Evolutionary conservation across 345 rosid species (phyloP).

Genomic region (Populus nigra): DNA sequence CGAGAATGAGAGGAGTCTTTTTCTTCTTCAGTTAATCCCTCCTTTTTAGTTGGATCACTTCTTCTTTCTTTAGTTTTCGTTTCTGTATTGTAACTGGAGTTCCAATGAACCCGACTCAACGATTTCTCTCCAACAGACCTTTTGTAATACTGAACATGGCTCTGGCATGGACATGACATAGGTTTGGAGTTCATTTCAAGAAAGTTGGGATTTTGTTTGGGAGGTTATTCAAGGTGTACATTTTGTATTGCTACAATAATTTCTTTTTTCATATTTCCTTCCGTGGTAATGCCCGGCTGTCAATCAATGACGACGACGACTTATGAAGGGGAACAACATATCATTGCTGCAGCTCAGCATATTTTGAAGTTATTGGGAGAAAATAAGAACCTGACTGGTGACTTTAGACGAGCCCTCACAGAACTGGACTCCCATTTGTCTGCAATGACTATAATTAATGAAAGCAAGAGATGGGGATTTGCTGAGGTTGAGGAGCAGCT

Average conservation of each 20-base stretch:
- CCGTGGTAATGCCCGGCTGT: background rate
- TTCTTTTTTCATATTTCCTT: background rate
- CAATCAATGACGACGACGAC: conserved; percentile 21
- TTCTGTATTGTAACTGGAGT: background rate
- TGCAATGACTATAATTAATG: conserved; percentile 27
- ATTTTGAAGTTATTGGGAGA: conserved; percentile 55
- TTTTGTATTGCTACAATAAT: background rate
- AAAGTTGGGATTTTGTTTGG: background rate
- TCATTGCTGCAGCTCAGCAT: conserved; percentile 59
- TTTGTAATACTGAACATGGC: background rate
- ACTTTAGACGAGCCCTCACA: conserved; percentile 39
- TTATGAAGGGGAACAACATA: conserved; percentile 59
- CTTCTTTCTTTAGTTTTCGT: background rate
- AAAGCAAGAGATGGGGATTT: conserved; percentile 30
- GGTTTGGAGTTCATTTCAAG: too few species aligned
- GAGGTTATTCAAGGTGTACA: background rate
- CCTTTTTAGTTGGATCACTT: background rate
- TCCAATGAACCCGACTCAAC: background rate
- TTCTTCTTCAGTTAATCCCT: background rate
- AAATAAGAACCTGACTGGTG: conserved; percentile 46
- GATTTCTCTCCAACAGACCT: background rate
- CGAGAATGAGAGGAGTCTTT: background rate
- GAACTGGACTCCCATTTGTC: conserved; percentile 57
- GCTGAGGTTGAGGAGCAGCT: conserved; percentile 44
- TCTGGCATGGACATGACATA: background rate